A percentile compares a stretch with the other conserved stretches of the same genome.
These are phyloP conservation scores for Alternaria metachromatica DNA, from an alignment of 2,329 filamentous ascomycete genomes.

Conservation along the genomic window DNA sequence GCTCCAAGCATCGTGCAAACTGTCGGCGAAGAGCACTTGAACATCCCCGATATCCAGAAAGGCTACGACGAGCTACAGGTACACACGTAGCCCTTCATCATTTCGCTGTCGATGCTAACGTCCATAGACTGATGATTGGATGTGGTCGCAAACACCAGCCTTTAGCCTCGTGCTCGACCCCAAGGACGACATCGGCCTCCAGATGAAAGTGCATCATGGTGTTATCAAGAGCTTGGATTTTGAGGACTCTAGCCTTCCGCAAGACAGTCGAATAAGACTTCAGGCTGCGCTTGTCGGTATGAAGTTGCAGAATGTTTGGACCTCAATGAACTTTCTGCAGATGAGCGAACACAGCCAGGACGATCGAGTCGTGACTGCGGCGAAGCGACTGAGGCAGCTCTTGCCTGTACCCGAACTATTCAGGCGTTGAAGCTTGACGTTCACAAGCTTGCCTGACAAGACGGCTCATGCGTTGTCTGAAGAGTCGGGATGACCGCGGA, in stretches of 20 bases:
- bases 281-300: slow-evolving; percentile 40
- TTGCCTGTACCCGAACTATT: slow-evolving; percentile 29
- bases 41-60: slow-evolving; percentile 62
- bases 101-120: slow-evolving; percentile 39
- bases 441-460: background rate
- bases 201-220: slow-evolving; percentile 57
- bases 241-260: slow-evolving; percentile 23
- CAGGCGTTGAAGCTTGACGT: slow-evolving; percentile 3
- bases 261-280: slow-evolving; percentile 21
- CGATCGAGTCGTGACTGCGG: slow-evolving; percentile 14
- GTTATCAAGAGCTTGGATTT: slow-evolving; percentile 60
- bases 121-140: slow-evolving; percentile 71
- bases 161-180: slow-evolving; percentile 68
- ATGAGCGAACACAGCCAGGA: slow-evolving; percentile 23
- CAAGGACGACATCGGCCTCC: slow-evolving; percentile 51
- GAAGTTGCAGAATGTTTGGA: slow-evolving; percentile 58
- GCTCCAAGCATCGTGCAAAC: slow-evolving; percentile 49
- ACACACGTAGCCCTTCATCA: slow-evolving; percentile 28
- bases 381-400: slow-evolving; percentile 27
- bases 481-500: background rate
- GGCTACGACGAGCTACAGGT: slow-evolving; percentile 70
- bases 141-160: slow-evolving; percentile 83
- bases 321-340: slow-evolving; percentile 45
- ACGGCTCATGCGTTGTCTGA: background rate
- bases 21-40: slow-evolving; percentile 62